These are phyloP conservation scores for Fusarium odoratissimum DNA, from an alignment of 2,329 filamentous ascomycete species.

Conservation along the genomic window DNA sequence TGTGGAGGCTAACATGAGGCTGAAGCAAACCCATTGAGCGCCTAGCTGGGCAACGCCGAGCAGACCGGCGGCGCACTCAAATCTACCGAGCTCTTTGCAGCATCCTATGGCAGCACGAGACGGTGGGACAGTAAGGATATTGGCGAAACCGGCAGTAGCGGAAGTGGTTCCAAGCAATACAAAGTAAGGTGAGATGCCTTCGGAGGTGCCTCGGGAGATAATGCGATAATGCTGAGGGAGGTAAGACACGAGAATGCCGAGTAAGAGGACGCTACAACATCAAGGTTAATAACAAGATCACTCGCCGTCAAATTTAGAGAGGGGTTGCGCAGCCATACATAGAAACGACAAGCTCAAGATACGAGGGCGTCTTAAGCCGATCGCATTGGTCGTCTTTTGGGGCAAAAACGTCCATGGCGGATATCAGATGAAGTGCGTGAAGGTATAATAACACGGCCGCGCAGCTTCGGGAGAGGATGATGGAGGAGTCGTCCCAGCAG, in stretches of 20 bases:
- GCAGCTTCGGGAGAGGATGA: constrained; percentile 12
- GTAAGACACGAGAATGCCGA: constrained; percentile 93
- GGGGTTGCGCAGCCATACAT: constrained; percentile 56
- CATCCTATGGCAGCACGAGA: constrained; percentile 87
- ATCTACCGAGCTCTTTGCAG: constrained; percentile 82
- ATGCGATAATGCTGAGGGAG: constrained; percentile 95
- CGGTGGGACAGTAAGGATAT: constrained; percentile 88
- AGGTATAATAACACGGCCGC: background rate
- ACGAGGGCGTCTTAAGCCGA: constrained; percentile 63
- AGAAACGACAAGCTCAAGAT: constrained; percentile 66
- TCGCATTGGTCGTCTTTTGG: constrained; percentile 55
- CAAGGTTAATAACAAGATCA: constrained; percentile 9
- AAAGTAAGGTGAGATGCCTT: constrained; percentile 96
- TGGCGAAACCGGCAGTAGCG: constrained; percentile 88
- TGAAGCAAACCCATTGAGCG: constrained; percentile 92
- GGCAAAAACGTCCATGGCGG: constrained; percentile 45
- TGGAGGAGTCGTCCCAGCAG: constrained; percentile 16
- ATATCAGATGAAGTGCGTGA: constrained; percentile 2
- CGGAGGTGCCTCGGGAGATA: constrained; percentile 84
- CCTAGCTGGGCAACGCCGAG: constrained; percentile 92
- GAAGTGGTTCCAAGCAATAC: constrained; percentile 93
- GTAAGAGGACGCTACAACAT: constrained; percentile 72
- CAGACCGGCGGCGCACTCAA: constrained; percentile 86
- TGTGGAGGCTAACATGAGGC: constrained; percentile 77
- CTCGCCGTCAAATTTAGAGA: background rate